Conservation (phyloP, 2,329 filamentous ascomycete genomes). For the Nemania diffusa region DNA sequence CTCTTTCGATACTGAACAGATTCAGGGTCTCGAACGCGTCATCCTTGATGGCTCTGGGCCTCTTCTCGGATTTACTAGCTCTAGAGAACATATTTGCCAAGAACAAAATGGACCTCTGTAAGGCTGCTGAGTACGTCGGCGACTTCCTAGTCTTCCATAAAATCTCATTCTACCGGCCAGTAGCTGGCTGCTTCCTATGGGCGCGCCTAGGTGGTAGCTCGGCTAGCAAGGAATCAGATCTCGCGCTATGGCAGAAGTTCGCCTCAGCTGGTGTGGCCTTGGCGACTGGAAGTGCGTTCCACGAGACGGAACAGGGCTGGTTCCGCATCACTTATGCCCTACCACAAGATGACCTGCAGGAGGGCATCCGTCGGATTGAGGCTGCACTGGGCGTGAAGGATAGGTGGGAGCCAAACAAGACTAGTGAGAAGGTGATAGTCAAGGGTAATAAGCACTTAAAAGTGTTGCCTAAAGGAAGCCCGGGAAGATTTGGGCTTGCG, state of each 20-base stretch:
- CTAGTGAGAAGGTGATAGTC: neutral
- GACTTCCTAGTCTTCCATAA: conserved; percentile 22
- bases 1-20: conserved; percentile 16
- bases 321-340: conserved; percentile 25
- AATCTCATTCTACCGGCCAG: conserved; percentile 21
- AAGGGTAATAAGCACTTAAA: neutral
- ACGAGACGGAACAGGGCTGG: conserved; percentile 20
- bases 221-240: conserved; percentile 22
- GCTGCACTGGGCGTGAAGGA: neutral
- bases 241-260: conserved; percentile 9
- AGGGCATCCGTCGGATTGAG: conserved; percentile 22
- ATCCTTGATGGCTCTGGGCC: conserved; percentile 17
- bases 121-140: conserved; percentile 21
- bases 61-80: conserved; percentile 18
- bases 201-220: conserved; percentile 20
- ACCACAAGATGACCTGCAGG: conserved; percentile 13
- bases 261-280: conserved; percentile 23
- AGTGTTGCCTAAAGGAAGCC: conserved; percentile 1
- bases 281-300: conserved; percentile 19
- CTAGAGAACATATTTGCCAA: conserved; percentile 16
- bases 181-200: conserved; percentile 25
- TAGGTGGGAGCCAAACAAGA: conserved; percentile 6
- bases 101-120: conserved; percentile 15
- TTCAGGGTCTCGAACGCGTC: conserved; percentile 23
- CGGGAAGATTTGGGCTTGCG: conserved; percentile 7